Evolutionary conservation across 768 basidiomycete species (phyloP), one percentile per base, ranked within the genome.

Genomic region (Tulasnella sp.): DNA sequence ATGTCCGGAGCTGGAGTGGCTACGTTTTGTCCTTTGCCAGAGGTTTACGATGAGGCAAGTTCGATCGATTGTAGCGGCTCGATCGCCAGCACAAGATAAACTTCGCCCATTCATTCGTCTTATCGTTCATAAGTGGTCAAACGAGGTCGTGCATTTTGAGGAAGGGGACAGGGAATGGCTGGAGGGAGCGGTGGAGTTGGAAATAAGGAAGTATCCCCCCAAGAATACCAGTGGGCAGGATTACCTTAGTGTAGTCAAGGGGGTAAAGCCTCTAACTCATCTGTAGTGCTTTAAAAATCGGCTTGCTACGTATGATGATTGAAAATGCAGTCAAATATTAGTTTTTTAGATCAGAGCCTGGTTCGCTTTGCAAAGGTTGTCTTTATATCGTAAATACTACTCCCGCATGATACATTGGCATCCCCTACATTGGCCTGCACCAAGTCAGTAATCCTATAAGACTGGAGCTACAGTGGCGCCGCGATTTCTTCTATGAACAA

Each of bases 161-260:
- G 64, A 69, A n/a, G 64, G n/a, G 28, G 64, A 69, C 34, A 69
- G n/a, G 64, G 64, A 69, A 12, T 69, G 64, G 64, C 14, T 69
- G 31, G 31, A 69, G 34, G 28, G 64, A 28, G 64, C 28, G n/a
- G n/a, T 69, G 9, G 14, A 69, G 24, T 37, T 28, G 5, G 64
- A 69, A 3, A 34, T 69, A 16, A 69, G 18, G 9, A 37, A 31
- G 14, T 34, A 0, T 31, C 28, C n/a, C 9, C 31, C 2, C 12
- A 31, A 69, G 8, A 28, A 14, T 14, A 69, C 3, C 2, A n/a
- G 2, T 28, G 31, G 64, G 3, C 64, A 69, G 14, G 64, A 69
- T 37, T 69, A 34, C 28, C 34, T 69, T 22, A 37, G 64, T 3
- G 34, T 69, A 28, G 64, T 69, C 14, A 69, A 69, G 11, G 64